Evolutionary conservation across 306 rosid genomes (phyloP).

Genomic region (Prinsepia uniflora): DNA sequence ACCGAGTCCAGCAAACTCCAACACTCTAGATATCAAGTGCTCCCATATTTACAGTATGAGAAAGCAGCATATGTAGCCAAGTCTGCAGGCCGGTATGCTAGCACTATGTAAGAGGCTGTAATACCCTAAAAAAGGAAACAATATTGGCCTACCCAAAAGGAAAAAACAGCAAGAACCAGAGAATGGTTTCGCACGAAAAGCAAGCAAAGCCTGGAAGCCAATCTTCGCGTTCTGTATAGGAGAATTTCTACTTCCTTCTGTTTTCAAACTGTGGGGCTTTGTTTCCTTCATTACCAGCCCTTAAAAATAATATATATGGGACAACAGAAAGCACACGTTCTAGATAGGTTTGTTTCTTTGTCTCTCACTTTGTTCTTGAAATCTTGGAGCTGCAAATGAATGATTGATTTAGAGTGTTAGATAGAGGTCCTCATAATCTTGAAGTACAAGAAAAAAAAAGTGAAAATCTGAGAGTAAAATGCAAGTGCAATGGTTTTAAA

Average conservation of each 20-base stretch:
- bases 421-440: not conserved
- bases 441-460: not conserved
- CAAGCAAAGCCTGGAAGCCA: constrained; percentile 39
- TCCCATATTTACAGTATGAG: constrained; percentile 56
- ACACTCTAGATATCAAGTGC: constrained; percentile 49
- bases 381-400: constrained; percentile 45
- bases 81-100: constrained; percentile 41
- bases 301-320: not conserved
- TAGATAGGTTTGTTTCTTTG: constrained; percentile 47
- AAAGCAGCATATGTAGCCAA: constrained; percentile 37
- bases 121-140: constrained; percentile 11
- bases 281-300: constrained; percentile 30
- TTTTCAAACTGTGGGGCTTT: constrained; percentile 34
- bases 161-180: constrained; percentile 39
- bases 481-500: constrained; percentile 3
- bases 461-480: not conserved
- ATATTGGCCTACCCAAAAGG: constrained; percentile 18
- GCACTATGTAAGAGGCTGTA: constrained; percentile 42
- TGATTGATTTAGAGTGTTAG: constrained; percentile 7
- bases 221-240: constrained; percentile 34
- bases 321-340: not conserved
- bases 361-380: constrained; percentile 52
- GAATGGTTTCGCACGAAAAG: constrained; percentile 36
- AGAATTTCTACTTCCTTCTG: constrained; percentile 39
- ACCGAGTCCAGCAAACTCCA: constrained; percentile 33